Evolutionary conservation across 2,329 filamentous ascomycete species (phyloP), one percentile per base, ranked within the genome.

Genomic region (Clarireedia homoeocarpa): DNA sequence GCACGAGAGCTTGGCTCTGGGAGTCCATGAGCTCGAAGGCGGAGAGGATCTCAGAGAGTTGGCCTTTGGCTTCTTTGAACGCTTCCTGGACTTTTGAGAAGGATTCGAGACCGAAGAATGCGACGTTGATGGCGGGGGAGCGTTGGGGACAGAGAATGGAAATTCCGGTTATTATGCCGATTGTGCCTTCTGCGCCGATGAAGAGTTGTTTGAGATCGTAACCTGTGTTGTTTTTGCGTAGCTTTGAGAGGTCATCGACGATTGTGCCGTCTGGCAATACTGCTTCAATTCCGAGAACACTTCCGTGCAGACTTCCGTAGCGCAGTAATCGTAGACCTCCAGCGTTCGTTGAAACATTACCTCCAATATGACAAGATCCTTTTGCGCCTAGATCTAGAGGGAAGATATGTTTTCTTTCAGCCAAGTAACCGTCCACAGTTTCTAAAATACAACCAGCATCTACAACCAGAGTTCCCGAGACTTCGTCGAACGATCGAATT

Each of bases 141-240:
- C 90, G 82, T 68, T 91, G 91, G 0, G 94, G 91, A 67, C 91
- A 96, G 64, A 92, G 79, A 60, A 99, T 87, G 3, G 91, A 91
- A 39, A 97, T 80, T 48, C 83, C 91, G 17, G 94, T 99, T 66
- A 99, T 88, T 66, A 97, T 88, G 53, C 94, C 94, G 61, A 97
- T 87, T 5, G 94, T 97, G 24, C 94, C 94, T 72, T 99, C 94
- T 34, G 85, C 89, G 47, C 94, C 94, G 66, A 99, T 95, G 71
- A 99, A 96, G 38, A 96, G 81, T 73, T 96, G 92, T 77, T 96
- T 96, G 56, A 96, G 73, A 70, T 99, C 95, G 73, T 97, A 99
- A 27, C 94, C 94, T 2, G 94, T 99, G 75, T 99, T 99, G 78
- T 99, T 97, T 78, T 99, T 99, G 63, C 94, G 84, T 57, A 99